phyloP scores from a whole-genome alignment of 768 basidiomycete genomes.

The Amanita thiersii region DNA sequence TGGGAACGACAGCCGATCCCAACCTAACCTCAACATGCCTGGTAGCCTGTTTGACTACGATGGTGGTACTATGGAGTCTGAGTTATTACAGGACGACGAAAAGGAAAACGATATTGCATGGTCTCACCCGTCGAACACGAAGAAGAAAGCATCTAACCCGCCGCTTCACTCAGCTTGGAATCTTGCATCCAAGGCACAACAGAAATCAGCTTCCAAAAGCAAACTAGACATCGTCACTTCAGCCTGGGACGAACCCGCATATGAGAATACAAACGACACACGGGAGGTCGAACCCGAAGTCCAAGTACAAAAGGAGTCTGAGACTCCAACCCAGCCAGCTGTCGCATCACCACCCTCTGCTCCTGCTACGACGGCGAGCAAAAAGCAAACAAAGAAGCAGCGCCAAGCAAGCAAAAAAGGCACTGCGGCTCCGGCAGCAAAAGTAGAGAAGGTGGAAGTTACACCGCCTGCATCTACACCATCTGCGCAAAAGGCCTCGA shows the following conservation, averaged over 20 bases:
- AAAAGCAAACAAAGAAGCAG: conserved; percentile 8
- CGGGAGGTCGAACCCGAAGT: neutral
- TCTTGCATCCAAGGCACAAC: neutral
- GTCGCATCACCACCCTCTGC: conserved; percentile 3
- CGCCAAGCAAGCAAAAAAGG: conserved; percentile 5
- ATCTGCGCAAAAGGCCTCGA: neutral
- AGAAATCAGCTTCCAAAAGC: conserved; percentile 3
- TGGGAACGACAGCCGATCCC: neutral
- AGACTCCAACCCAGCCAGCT: conserved; percentile 4
- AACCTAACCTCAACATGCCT: neutral
- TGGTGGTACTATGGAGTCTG: neutral
- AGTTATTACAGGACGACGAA: conserved; percentile 4
- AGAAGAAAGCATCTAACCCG: conserved; percentile 2
- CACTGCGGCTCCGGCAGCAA: neutral
- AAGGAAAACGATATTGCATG: conserved; percentile 4
- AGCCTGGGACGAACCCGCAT: conserved; percentile 4
- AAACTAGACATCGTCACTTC: conserved; percentile 8
- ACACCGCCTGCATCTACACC: neutral
- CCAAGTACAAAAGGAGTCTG: conserved; percentile 3
- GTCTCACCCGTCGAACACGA: neutral
- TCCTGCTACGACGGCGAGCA: neutral
- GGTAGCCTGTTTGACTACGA: neutral
- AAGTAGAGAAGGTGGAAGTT: neutral
- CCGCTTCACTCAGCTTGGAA: conserved; percentile 5
- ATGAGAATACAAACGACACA: neutral